Evolutionary conservation across 805 yeast genomes (phyloP).

Genomic region (Saturnispora serradocipensis): DNA sequence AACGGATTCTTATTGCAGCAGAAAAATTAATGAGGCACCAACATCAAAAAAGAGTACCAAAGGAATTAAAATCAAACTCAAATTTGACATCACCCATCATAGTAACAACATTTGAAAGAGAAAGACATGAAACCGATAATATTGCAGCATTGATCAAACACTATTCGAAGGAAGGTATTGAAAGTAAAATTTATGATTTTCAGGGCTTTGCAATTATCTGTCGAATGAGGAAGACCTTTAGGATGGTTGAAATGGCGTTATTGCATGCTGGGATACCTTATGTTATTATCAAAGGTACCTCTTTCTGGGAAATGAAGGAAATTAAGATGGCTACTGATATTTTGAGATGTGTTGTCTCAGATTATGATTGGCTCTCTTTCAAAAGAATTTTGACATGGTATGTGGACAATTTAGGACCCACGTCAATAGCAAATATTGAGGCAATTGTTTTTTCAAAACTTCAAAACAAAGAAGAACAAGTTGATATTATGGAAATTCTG

Average conservation of each 20-base stretch:
- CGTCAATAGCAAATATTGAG: conserved; percentile 27
- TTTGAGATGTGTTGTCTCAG: conserved; percentile 51
- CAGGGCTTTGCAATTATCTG: conserved; percentile 68
- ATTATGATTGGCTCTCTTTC: conserved; percentile 51
- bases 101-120: conserved; percentile 27
- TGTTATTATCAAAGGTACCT: conserved; percentile 57
- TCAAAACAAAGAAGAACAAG: conserved; percentile 5
- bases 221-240: conserved; percentile 51
- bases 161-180: conserved; percentile 15
- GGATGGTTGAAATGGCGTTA: conserved; percentile 56
- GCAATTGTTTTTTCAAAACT: conserved; percentile 1
- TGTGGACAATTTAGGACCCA: conserved; percentile 58
- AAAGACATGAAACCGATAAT: conserved; percentile 48
- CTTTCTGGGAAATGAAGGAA: conserved; percentile 75
- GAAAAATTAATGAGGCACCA: conserved; percentile 60
- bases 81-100: conserved; percentile 34
- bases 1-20: conserved; percentile 53
- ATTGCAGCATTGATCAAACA: conserved; percentile 36
- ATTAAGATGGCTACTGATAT: conserved; percentile 54
- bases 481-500: conserved; percentile 10
- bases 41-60: conserved; percentile 32
- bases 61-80: conserved; percentile 40
- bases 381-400: conserved; percentile 51
- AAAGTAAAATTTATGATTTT: conserved; percentile 26
- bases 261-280: conserved; percentile 52